A percentile compares a stretch with the other conserved stretches of the same genome.
These are phyloP conservation scores for Pseudogymnoascus pannorum DNA, from an alignment of 2,329 filamentous ascomycete species.

Conservation along the genomic window DNA sequence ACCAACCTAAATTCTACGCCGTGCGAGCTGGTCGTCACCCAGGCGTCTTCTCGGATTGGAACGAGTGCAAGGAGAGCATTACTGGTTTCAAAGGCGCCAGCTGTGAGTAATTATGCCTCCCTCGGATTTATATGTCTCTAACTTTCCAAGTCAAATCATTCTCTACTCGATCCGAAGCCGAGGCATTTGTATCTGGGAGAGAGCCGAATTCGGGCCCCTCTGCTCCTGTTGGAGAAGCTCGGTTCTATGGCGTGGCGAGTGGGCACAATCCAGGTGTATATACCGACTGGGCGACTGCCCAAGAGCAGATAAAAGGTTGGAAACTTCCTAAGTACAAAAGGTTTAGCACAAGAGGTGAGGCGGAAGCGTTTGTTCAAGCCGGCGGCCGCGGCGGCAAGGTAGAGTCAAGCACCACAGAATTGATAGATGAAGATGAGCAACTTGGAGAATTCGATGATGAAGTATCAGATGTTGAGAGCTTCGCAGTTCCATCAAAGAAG, in stretches of 20 bases:
- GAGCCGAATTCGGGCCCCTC: constrained; percentile 32
- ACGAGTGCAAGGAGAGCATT: constrained; percentile 54
- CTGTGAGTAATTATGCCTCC: constrained; percentile 47
- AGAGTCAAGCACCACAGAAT: constrained; percentile 14
- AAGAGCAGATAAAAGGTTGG: constrained; percentile 66
- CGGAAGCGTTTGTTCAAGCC: constrained; percentile 64
- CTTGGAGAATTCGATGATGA: constrained; percentile 30
- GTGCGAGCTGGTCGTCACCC: constrained; percentile 49
- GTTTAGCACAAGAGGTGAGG: constrained; percentile 62
- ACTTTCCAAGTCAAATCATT: constrained; percentile 65
- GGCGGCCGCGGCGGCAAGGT: constrained; percentile 20
- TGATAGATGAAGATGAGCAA: constrained; percentile 21
- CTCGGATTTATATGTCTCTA: not conserved
- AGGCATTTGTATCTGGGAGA: constrained; percentile 63
- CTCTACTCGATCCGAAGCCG: constrained; percentile 63
- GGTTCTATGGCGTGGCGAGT: constrained; percentile 55
- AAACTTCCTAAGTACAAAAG: constrained; percentile 60
- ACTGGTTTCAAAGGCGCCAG: constrained; percentile 55
- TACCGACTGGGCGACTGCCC: constrained; percentile 59
- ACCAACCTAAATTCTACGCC: constrained; percentile 50
- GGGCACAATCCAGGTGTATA: constrained; percentile 54
- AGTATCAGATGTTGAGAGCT: constrained; percentile 35
- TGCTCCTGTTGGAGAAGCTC: constrained; percentile 28
- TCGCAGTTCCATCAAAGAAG: not conserved
- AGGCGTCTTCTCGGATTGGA: constrained; percentile 55